These are phyloP conservation scores for Pleurotus tuoliensis DNA, from an alignment of 768 basidiomycete genomes.

Conservation along the genomic window DNA sequence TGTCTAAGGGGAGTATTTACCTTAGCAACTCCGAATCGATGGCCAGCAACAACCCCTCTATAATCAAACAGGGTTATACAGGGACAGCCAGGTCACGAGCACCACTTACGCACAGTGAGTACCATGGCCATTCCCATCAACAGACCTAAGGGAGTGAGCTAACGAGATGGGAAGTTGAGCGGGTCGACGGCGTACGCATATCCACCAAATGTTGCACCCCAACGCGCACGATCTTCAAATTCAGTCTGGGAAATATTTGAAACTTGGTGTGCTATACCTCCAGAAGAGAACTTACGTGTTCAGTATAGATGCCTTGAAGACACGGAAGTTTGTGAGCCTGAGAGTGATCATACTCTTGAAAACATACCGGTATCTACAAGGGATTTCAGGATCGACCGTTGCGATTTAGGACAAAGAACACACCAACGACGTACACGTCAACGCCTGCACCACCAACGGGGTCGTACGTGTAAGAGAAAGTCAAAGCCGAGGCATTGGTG, in stretches of 20 bases:
- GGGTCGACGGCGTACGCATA: conserved; percentile 6
- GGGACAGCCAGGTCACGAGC: not conserved
- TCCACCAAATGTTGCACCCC: conserved; percentile 34
- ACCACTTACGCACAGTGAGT: conserved; percentile 32
- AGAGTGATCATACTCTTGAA: not conserved
- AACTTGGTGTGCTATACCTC: not conserved
- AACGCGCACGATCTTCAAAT: conserved; percentile 39
- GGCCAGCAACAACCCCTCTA: conserved; percentile 34
- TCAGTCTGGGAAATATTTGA: conserved; percentile 18
- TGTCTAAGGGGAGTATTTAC: not conserved
- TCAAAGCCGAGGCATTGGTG: conserved; percentile 11
- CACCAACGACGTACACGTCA: conserved; percentile 34
- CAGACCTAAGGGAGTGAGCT: too few relatives aligned
- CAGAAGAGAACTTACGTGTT: conserved; percentile 16
- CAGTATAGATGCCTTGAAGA: conserved; percentile 16
- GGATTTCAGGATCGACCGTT: not conserved
- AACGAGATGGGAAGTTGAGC: too few relatives aligned
- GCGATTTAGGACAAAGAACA: not conserved
- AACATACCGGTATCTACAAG: conserved; percentile 21
- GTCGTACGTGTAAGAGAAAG: conserved; percentile 26
- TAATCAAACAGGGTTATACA: not conserved
- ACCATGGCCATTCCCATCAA: conserved; percentile 40
- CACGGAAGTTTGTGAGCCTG: not conserved
- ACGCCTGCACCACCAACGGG: conserved; percentile 30
- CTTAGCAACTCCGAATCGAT: conserved; percentile 31